A percentile compares a stretch with the other conserved stretches of the same genome.
Evolutionary conservation across 1,139 yeast species (phyloP).

Genomic region (Suhomyces bribrorum): DNA sequence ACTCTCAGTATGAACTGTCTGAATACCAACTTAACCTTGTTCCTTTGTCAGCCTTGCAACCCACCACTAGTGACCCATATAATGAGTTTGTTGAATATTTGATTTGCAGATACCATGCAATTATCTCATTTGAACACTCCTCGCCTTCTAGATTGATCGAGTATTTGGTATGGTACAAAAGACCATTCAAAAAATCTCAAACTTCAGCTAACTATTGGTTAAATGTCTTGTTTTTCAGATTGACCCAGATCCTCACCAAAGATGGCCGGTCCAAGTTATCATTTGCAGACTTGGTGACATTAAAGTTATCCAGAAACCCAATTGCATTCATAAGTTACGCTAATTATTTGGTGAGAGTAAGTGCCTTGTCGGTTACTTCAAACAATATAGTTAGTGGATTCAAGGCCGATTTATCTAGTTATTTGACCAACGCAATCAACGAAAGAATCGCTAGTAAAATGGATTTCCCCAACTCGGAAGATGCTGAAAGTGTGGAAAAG

Average conservation of each 20-base stretch:
- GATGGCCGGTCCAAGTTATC: conserved; percentile 20
- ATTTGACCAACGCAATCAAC: conserved; percentile 28
- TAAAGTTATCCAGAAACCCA: conserved; percentile 29
- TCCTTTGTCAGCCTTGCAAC: conserved; percentile 6
- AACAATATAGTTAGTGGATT: conserved; percentile 25
- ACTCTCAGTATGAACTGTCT: conserved; percentile 29
- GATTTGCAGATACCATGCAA: conserved; percentile 38
- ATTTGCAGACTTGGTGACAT: conserved; percentile 21
- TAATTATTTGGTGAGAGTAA: conserved; percentile 32
- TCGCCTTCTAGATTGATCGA: conserved; percentile 34
- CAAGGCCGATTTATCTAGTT: conserved; percentile 33
- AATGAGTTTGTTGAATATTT: conserved; percentile 36
- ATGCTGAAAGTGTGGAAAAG: conserved; percentile 13
- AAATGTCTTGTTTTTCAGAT: conserved; percentile 30
- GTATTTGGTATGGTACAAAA: conserved; percentile 28
- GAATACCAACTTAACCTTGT: conserved; percentile 16
- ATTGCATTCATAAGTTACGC: conserved; percentile 31
- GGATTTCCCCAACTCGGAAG: conserved; percentile 39
- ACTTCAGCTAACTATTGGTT: conserved; percentile 44
- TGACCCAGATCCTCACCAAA: conserved; percentile 26
- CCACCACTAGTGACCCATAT: conserved; percentile 8
- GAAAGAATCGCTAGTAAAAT: conserved; percentile 19
- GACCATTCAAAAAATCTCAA: conserved; percentile 36
- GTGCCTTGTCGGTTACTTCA: conserved; percentile 16
- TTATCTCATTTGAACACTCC: conserved; percentile 31